Percentiles rank a stretch among this genome's conserved stretches.
Conservation (phyloP, 192 early-diverging fungal genomes). For the Thamnidium elegans region DNA sequence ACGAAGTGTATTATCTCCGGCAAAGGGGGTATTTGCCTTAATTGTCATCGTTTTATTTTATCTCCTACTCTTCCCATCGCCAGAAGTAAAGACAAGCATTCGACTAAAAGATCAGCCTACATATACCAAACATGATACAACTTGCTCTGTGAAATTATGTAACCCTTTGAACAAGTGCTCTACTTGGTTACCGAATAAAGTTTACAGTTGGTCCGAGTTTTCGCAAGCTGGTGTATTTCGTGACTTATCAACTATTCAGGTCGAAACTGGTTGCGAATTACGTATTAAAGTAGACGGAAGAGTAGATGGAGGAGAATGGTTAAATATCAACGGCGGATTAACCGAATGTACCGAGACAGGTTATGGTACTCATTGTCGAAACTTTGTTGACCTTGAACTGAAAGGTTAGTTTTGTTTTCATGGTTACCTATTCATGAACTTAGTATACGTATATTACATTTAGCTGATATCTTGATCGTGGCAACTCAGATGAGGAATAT, state of each 20-base stretch:
- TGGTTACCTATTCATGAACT: too few relatives aligned
- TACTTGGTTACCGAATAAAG: constrained; percentile 10
- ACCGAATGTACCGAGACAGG: not conserved
- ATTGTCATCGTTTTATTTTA: not conserved
- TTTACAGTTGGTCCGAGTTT: constrained; percentile 6
- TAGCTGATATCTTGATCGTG: constrained; percentile 6
- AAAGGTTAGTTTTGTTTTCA: not conserved
- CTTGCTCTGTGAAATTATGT: constrained; percentile 20
- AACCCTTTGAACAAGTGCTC: constrained; percentile 24
- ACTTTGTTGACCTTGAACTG: constrained; percentile 3
- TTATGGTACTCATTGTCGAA: constrained; percentile 1
- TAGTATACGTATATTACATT: not conserved
- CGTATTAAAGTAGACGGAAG: constrained; percentile 7
- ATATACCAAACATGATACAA: not conserved
- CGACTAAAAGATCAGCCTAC: constrained; percentile 17
- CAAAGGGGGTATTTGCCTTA: too few relatives aligned
- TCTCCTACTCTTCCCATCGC: not conserved
- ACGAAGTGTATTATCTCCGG: too few relatives aligned
- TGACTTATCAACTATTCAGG: constrained; percentile 24
- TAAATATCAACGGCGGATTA: not conserved
- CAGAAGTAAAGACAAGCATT: not conserved
- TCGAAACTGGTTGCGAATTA: constrained; percentile 14
- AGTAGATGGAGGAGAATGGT: constrained; percentile 8
- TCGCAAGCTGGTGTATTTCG: constrained; percentile 18
- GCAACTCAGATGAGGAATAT: not conserved